These are phyloP conservation scores for Trichoderma hamatum DNA, from an alignment of 2,329 filamentous ascomycete genomes.

Conservation along the genomic window DNA sequence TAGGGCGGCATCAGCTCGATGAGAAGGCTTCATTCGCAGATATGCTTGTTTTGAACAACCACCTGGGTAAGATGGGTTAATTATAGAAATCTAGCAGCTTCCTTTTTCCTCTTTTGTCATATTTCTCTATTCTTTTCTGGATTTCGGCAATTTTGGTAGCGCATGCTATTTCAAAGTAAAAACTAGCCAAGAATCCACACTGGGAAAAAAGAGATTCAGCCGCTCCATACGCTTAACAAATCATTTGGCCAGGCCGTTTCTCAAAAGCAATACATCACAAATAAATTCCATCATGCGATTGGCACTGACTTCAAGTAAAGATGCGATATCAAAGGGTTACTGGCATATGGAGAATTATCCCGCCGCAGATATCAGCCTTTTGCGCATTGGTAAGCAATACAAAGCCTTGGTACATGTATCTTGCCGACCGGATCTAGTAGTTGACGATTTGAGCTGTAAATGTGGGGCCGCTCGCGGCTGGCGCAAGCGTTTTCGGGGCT, in stretches of 20 bases:
- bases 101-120: neutral
- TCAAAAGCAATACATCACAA: neutral
- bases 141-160: neutral
- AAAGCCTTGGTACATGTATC: neutral
- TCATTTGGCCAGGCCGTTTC: neutral
- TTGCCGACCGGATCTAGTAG: constrained; percentile 3
- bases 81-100: too few species aligned
- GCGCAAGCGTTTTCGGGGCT: constrained; percentile 1
- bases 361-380: neutral
- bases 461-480: constrained; percentile 13
- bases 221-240: neutral
- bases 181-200: neutral
- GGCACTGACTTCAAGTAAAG: accelerated
- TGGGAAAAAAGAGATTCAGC: neutral
- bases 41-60: neutral
- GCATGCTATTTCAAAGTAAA: neutral
- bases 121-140: neutral
- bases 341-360: neutral
- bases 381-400: too few species aligned
- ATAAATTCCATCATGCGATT: too few species aligned
- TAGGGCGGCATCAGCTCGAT: neutral
- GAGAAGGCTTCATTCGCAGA: neutral
- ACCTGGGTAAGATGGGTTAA: neutral
- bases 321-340: neutral
- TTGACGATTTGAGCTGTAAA: neutral